Conservation (phyloP, 352 stramenopile genomes). For the Poterioochromonas sp. region DNA sequence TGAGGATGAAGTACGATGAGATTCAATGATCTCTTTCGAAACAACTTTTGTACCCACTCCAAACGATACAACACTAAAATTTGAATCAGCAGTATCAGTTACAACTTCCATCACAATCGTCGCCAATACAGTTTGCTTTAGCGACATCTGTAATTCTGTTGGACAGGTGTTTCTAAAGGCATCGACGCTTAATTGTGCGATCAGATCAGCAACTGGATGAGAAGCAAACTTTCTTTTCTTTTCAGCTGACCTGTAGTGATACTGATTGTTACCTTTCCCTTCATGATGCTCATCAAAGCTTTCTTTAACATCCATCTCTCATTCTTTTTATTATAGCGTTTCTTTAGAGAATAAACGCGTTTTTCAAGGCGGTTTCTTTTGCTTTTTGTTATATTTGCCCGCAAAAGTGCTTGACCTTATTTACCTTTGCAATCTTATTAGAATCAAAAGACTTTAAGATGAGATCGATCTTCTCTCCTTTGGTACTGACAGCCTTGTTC, state of each 20-base stretch:
- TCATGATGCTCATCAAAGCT: no score
- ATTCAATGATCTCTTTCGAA: background rate
- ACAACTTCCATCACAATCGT: background rate
- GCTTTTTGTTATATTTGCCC: no score
- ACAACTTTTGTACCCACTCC: slow-evolving; percentile 40
- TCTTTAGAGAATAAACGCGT: no score
- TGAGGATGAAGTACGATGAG: background rate
- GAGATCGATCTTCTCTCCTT: no score
- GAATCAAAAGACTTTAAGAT: no score
- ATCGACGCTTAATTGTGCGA: background rate
- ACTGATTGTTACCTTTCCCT: no score
- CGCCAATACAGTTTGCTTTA: slow-evolving; percentile 5
- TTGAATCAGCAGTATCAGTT: background rate
- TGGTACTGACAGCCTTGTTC: no score
- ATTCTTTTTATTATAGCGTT: no score
- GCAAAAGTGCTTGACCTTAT: no score
- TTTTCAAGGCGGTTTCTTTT: no score
- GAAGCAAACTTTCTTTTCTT: background rate
- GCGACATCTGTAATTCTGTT: background rate
- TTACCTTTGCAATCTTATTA: no score
- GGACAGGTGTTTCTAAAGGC: background rate
- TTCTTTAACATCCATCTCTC: no score
- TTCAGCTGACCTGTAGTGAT: background rate
- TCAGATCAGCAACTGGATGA: background rate
- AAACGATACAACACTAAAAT: slow-evolving; percentile 29